phyloP scores from a whole-genome alignment of 2,329 filamentous ascomycete genomes.

The Hymenoscyphus albidus region DNA sequence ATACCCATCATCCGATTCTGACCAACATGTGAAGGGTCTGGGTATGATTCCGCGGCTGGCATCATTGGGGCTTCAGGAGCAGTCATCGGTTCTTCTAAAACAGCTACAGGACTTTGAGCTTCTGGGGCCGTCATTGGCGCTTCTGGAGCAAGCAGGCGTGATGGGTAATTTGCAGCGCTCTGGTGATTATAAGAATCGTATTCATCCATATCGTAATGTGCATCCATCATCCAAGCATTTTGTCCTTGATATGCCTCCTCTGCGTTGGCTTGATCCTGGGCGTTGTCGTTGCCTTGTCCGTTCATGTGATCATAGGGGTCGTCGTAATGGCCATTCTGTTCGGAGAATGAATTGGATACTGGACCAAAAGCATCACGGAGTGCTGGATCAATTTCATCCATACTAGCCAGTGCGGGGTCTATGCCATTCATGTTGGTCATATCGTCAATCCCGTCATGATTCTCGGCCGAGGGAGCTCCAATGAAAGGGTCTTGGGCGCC shows the following conservation, averaged over 20 bases:
- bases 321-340: constrained; percentile 13
- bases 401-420: neutral
- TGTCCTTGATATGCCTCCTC: constrained; percentile 7
- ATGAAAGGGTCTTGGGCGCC: constrained; percentile 15
- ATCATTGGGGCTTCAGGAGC: constrained; percentile 21
- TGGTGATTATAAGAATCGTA: constrained; percentile 17
- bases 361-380: constrained; percentile 21
- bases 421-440: neutral
- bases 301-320: constrained; percentile 11
- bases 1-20: constrained; percentile 32
- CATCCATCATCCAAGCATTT: constrained; percentile 16
- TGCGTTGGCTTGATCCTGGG: constrained; percentile 9
- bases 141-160: constrained; percentile 23
- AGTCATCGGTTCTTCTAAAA: constrained; percentile 7
- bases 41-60: constrained; percentile 19
- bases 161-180: constrained; percentile 22
- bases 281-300: constrained; percentile 10
- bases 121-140: constrained; percentile 2
- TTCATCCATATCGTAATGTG: constrained; percentile 26
- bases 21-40: constrained; percentile 24
- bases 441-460: neutral
- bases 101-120: constrained; percentile 11
- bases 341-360: constrained; percentile 4
- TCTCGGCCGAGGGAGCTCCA: neutral
- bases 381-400: constrained; percentile 9